Evolutionary conservation across 2,329 filamentous ascomycete species (phyloP), one percentile per base, ranked within the genome.

Genomic region (Neopestalotiopsis sp.): DNA sequence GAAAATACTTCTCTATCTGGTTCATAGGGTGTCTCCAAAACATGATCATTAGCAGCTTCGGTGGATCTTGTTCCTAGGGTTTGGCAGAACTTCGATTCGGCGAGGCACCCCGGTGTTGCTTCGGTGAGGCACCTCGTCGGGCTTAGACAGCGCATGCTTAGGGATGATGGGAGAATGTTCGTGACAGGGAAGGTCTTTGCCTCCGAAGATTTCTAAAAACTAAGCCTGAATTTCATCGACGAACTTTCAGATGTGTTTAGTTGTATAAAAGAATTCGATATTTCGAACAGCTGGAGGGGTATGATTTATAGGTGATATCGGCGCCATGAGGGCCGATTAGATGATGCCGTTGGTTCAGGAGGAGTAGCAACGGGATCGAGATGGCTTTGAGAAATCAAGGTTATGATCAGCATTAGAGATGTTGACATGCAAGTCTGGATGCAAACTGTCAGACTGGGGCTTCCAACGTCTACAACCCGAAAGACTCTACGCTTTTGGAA

Each of bases 271-370:
- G 24, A 28, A 34, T 32, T 30, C 5, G 30, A 28, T 42, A 45
- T 30, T 10, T 67, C 61, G 32, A 38, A 61, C 17, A 20, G 65
- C 65, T 56, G 17, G 34, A 61, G 17, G 56, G 12, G 38, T 5
- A 32, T 30, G 28, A 24, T 42, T 66, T 13, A 66, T 66, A 66
- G 63, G 63, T 32, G 45, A 66, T 14, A 66, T 32, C 28, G 56
- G 12, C 10, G 49, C 49, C 42, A 56, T 56, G 63, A 24, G 28
- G n/a, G 40, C 28, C 17, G 20, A 34, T 56, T 6, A 24, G 40
- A 53, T 10, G n/a, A 65, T 38, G 40, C 28, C 24, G 24, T 28
- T 28, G 24, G 24, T 28, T 14, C 32, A 58, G 53, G 45, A 66
- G 42, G 20, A 30, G 24, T 28, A 59, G 30, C 57, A 10, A 58